A percentile compares a stretch with the other conserved stretches of the same genome.
Conservation (phyloP, 208 protist genomes). For the Willaertia magna region DNA sequence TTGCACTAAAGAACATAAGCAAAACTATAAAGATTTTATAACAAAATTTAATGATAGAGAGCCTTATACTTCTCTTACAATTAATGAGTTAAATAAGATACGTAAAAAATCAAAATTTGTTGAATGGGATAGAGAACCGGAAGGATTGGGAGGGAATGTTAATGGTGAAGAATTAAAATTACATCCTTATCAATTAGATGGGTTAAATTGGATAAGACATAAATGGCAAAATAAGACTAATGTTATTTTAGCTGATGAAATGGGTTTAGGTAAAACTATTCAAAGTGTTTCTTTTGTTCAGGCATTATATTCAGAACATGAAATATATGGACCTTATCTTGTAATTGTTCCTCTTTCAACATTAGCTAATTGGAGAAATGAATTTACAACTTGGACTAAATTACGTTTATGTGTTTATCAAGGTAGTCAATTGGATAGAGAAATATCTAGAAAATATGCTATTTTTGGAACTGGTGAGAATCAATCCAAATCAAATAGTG, state of each 20-base stretch:
- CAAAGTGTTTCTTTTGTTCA: slow-evolving; percentile 90
- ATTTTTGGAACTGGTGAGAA: slow-evolving; percentile 37
- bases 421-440: slow-evolving; percentile 73
- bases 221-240: slow-evolving; percentile 88
- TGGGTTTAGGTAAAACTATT: slow-evolving; percentile 35
- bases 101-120: background rate
- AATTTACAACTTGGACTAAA: slow-evolving; percentile 87
- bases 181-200: slow-evolving; percentile 84
- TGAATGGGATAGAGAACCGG: background rate
- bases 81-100: background rate
- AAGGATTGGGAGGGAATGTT: background rate
- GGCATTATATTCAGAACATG: slow-evolving; percentile 66
- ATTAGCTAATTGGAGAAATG: slow-evolving; percentile 93
- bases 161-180: background rate
- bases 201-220: slow-evolving; percentile 94
- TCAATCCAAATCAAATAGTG: background rate
- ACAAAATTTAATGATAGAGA: background rate
- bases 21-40: background rate
- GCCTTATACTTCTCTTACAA: background rate
- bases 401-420: slow-evolving; percentile 81
- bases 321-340: slow-evolving; percentile 81
- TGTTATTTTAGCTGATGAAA: slow-evolving; percentile 90
- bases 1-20: background rate
- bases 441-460: slow-evolving; percentile 31
- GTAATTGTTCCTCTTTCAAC: slow-evolving; percentile 88